These are phyloP conservation scores for Nakazawaea holstii DNA, from an alignment of 805 yeast genomes.

Conservation along the genomic window DNA sequence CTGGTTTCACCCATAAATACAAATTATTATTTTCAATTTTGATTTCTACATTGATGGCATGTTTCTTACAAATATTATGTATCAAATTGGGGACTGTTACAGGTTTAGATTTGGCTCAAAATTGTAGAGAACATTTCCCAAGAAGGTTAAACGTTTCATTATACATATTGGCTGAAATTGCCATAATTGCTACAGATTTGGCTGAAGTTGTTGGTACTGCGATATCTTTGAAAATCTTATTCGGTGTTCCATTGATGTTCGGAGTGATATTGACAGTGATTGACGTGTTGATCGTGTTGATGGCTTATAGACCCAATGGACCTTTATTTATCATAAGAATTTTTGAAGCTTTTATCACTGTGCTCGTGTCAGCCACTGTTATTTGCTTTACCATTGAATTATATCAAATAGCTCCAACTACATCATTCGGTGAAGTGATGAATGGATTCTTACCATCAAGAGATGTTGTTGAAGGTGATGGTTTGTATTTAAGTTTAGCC, in stretches of 20 bases:
- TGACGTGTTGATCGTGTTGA: constrained; percentile 72
- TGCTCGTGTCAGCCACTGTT: constrained; percentile 69
- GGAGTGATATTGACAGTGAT: constrained; percentile 79
- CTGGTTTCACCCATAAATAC: constrained; percentile 78
- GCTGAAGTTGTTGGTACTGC: constrained; percentile 97
- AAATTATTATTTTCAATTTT: constrained; percentile 67
- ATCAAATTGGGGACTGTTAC: constrained; percentile 86
- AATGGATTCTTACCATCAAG: constrained; percentile 68
- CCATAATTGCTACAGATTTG: constrained; percentile 87
- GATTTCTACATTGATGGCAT: constrained; percentile 79
- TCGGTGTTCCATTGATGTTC: constrained; percentile 62
- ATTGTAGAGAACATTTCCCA: constrained; percentile 71
- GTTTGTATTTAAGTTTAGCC: constrained; percentile 73
- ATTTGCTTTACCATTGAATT: constrained; percentile 70
- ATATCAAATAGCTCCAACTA: constrained; percentile 49
- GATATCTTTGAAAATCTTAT: constrained; percentile 71
- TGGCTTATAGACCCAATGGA: constrained; percentile 77
- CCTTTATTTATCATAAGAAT: constrained; percentile 68
- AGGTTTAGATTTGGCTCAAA: constrained; percentile 82
- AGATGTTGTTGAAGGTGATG: constrained; percentile 54
- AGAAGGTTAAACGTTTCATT: constrained; percentile 55
- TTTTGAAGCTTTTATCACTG: constrained; percentile 72
- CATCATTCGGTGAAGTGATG: constrained; percentile 41
- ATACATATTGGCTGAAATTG: constrained; percentile 74
- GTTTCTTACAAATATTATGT: constrained; percentile 75